A percentile compares a stretch with the other conserved stretches of the same genome.
Evolutionary conservation across 2,329 filamentous ascomycete genomes (phyloP).

Genomic region (Epicoccum sorghinum): DNA sequence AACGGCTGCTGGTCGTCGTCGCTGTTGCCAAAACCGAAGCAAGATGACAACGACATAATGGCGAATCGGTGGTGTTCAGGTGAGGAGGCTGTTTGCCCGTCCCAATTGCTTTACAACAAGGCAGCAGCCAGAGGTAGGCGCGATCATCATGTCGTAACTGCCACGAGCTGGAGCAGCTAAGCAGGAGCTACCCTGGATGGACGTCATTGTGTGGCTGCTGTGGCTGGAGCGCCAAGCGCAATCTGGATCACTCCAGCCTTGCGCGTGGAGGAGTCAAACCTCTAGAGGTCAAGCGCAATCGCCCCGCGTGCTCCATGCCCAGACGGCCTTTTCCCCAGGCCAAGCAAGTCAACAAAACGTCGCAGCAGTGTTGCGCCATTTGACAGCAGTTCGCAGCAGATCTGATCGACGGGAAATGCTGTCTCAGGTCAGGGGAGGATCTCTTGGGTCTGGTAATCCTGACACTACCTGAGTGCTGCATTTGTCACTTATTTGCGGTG

Average conservation of each 20-base stretch:
- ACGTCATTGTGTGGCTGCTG: conserved; percentile 14
- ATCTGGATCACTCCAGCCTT: too few species aligned
- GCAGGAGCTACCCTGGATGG: conserved; percentile 7
- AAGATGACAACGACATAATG: conserved; percentile 69
- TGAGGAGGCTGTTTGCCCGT: conserved; percentile 1
- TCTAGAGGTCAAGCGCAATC: conserved; percentile 13
- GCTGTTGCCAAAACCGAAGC: conserved; percentile 65
- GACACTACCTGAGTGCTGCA: too few species aligned
- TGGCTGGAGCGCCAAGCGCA: conserved; percentile 11
- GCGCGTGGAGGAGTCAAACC: conserved; percentile 3
- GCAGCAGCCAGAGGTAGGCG: conserved; percentile 4
- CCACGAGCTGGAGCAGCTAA: conserved; percentile 11
- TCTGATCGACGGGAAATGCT: neutral
- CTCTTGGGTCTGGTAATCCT: neutral
- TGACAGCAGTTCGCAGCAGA: conserved; percentile 15
- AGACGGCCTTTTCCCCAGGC: conserved; percentile 17
- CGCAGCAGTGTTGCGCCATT: conserved; percentile 5
- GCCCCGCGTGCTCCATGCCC: conserved; percentile 15
- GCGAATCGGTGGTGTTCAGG: neutral
- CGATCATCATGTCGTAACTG: conserved; percentile 14
- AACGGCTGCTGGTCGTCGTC: conserved; percentile 76
- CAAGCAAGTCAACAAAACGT: conserved; percentile 17
- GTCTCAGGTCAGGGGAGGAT: neutral
- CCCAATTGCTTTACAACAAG: conserved; percentile 5
- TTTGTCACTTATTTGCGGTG: neutral